These are phyloP conservation scores for Phytophthora tentaculata DNA, from an alignment of 352 stramenopile genomes.

Conservation along the genomic window DNA sequence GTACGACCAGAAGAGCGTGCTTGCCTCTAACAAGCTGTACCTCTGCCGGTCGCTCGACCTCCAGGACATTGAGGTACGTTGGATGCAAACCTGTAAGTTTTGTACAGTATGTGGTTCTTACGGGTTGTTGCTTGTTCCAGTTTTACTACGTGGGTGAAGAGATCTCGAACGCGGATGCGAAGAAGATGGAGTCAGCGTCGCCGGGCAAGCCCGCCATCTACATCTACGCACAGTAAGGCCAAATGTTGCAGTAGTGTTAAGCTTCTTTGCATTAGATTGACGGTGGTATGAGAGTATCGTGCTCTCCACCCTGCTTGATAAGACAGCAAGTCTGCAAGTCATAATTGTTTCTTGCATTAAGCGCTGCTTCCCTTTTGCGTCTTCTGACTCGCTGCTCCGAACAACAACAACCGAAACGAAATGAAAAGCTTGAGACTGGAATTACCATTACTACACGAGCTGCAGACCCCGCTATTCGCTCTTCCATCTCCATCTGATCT, in stretches of 20 bases:
- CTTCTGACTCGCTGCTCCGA: background rate
- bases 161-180: conserved; percentile 74
- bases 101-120: conserved; percentile 4
- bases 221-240: conserved; percentile 64
- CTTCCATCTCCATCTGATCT: conserved; percentile 41
- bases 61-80: conserved; percentile 71
- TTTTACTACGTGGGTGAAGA: conserved; percentile 84
- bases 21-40: conserved; percentile 93
- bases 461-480: conserved; percentile 33
- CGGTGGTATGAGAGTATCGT: conserved; percentile 3
- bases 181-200: conserved; percentile 86
- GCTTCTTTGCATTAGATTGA: conserved; percentile 26
- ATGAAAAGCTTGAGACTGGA: conserved; percentile 41
- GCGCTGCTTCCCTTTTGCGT: background rate
- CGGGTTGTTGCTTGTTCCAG: conserved; percentile 24
- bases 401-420: conserved; percentile 14
- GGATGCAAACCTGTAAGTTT: conserved; percentile 2
- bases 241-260: conserved; percentile 11
- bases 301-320: conserved; percentile 26
- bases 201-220: conserved; percentile 86
- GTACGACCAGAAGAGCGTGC: conserved; percentile 95
- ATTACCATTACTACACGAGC: conserved; percentile 47
- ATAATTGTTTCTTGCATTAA: conserved; percentile 26
- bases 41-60: conserved; percentile 90
- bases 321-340: conserved; percentile 22